Base-by-base conservation (phyloP, 768 basidiomycete genomes). In the Goffeauzyma gilvescens region DNA sequence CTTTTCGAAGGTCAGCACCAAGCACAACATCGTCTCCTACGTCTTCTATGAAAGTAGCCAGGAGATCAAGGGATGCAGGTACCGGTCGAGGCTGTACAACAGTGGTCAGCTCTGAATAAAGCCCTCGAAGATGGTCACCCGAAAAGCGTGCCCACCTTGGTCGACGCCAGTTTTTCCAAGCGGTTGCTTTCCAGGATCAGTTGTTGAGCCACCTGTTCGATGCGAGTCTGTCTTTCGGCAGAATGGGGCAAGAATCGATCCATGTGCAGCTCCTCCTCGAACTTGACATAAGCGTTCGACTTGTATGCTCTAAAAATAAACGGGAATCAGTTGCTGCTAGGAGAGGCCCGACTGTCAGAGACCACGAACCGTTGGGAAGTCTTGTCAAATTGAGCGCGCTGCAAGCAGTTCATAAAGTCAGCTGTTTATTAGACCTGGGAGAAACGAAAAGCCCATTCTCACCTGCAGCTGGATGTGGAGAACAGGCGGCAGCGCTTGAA, bases 391-490 rank as follows among this genome's bases (percentile, higher is more conserved):
- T 90, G 86, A 4, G 86, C 87, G 44, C 87, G 70, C 85, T 89
- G 52, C 15, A 7, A 3, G 15, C 21, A 21, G 10, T 15, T 26
- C 31, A 9, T 8, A 18, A 39, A 36, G 35, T 49, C 39, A 48
- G 51, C 31, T 40, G 8, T 36, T 38, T 47, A 39, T 35, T 21
- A 15, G 9, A 38, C 14, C 15, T 14, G 32, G 33, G 20, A 22
- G 21, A 7, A 15, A 12, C 13, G 17, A 36, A 31, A 27, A 22
- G n/a, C 12, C 26, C 17, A 15, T 10, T 53, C 71, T 48, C 39
- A 85, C 89, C 74, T 95, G 86, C 7, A 98, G 72, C 60, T 98
- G 93, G 32, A 98, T 81, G 57, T 98, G 93, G 27, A 98, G 66
- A 37, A 96, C 62, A 2, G 85, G 83, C 1, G 93, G 93, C 13